Conservation (phyloP, 2,329 filamentous ascomycete species). For the Didymellaceae sp. region DNA sequence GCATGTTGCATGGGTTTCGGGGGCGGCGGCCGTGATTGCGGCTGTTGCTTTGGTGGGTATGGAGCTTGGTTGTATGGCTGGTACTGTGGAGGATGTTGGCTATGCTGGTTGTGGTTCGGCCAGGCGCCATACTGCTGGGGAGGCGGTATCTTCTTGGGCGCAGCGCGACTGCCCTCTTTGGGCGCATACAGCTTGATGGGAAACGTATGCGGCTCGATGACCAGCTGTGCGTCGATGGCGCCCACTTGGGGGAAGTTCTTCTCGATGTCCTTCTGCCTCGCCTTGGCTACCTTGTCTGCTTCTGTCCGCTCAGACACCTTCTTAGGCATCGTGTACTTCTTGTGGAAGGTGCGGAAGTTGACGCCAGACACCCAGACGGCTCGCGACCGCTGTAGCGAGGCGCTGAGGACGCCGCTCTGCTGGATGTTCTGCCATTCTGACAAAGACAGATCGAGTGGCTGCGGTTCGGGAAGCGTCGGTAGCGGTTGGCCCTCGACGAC, state of each 20-base stretch:
- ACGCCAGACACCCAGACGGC: constrained; percentile 52
- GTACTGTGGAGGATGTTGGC: constrained; percentile 31
- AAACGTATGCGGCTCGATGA: constrained; percentile 80
- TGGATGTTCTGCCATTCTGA: constrained; percentile 76
- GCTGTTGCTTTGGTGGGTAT: constrained; percentile 16
- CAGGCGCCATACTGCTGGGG: constrained; percentile 41
- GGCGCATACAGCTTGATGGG: constrained; percentile 61
- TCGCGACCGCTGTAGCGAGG: constrained; percentile 76
- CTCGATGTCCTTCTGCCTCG: constrained; percentile 64
- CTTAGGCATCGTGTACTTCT: constrained; percentile 45
- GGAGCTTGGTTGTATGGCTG: constrained; percentile 17
- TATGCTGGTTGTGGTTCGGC: constrained; percentile 42
- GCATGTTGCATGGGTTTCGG: constrained; percentile 39
- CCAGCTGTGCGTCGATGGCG: constrained; percentile 65
- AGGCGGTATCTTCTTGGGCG: constrained; percentile 38
- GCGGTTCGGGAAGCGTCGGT: constrained; percentile 72
- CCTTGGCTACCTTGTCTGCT: constrained; percentile 63
- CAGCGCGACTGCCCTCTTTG: constrained; percentile 31
- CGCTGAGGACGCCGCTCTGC: constrained; percentile 77
- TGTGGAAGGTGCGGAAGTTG: constrained; percentile 49
- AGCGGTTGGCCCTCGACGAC: constrained; percentile 71
- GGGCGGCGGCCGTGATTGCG: constrained; percentile 38
- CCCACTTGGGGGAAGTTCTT: constrained; percentile 48
- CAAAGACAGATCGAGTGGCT: constrained; percentile 66
- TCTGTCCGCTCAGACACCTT: constrained; percentile 64